phyloP scores from a whole-genome alignment of 257 asterid species.

The Agastache rugosa region DNA sequence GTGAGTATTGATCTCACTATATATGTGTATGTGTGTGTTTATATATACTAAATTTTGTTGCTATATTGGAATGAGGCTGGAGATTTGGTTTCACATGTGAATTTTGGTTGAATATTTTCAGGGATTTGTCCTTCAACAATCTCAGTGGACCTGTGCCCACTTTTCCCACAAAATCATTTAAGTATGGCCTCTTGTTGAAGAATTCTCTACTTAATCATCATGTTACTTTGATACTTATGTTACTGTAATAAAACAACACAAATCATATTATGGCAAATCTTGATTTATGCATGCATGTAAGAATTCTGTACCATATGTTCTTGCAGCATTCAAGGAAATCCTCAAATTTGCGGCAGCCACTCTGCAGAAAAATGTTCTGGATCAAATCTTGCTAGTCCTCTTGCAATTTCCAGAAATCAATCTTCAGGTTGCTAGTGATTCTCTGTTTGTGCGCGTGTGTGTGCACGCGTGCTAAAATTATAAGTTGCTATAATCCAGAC shows the following conservation, averaged over 20 bases:
- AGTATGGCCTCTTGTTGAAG: slow-evolving; percentile 55
- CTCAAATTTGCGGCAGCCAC: slow-evolving; percentile 76
- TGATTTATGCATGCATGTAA: slow-evolving; percentile 13
- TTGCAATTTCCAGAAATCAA: slow-evolving; percentile 57
- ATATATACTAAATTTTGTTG: not conserved
- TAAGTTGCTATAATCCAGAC: not conserved
- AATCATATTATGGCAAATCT: slow-evolving; percentile 27
- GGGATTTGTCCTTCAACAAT: slow-evolving; percentile 97
- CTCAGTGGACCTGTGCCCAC: slow-evolving; percentile 87
- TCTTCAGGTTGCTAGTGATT: slow-evolving; percentile 51
- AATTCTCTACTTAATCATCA: slow-evolving; percentile 25
- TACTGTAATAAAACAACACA: not conserved
- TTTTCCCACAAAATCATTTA: slow-evolving; percentile 81
- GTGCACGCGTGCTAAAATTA: not conserved
- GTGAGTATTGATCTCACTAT: slow-evolving; percentile 61
- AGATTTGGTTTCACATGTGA: slow-evolving; percentile 34
- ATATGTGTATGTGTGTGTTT: slow-evolving; percentile 11
- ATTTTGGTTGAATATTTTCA: slow-evolving; percentile 45
- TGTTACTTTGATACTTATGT: slow-evolving; percentile 7
- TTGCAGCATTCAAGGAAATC: slow-evolving; percentile 77
- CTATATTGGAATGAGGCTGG: slow-evolving; percentile 26
- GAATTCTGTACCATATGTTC: not conserved
- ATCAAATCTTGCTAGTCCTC: slow-evolving; percentile 56
- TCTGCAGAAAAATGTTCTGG: slow-evolving; percentile 71
- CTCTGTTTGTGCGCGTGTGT: not conserved